Conservation (phyloP, 2,329 filamentous ascomycete genomes). For the Dactylellina haptotyla region DNA sequence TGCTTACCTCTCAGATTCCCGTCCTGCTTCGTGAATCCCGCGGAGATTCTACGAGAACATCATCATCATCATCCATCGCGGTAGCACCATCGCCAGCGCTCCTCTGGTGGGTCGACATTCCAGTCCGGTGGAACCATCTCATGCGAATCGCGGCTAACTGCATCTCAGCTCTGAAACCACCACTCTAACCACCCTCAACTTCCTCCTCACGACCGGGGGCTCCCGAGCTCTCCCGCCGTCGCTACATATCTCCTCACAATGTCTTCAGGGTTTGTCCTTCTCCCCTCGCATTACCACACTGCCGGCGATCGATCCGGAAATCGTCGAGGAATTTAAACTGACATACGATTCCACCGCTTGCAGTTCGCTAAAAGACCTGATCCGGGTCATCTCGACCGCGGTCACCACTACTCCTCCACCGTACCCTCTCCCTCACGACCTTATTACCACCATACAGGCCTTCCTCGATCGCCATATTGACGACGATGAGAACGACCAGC, state of each 20-base stretch:
- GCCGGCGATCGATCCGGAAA: conserved; percentile 20
- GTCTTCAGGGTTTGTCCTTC: conserved; percentile 47
- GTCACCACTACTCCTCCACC: conserved; percentile 62
- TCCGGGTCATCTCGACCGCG: conserved; percentile 63
- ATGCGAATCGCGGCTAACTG: conserved; percentile 27
- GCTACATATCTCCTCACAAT: conserved; percentile 12
- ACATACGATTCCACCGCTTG: conserved; percentile 6
- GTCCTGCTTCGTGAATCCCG: neutral
- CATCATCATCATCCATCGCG: conserved; percentile 13
- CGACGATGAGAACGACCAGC: conserved; percentile 74
- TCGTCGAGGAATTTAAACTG: conserved; percentile 24
- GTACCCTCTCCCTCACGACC: conserved; percentile 73
- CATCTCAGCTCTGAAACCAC: conserved; percentile 27
- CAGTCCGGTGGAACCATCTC: neutral
- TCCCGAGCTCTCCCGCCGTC: conserved; percentile 36
- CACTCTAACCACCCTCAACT: conserved; percentile 10
- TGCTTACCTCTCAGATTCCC: conserved; percentile 11
- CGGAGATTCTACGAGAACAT: conserved; percentile 2
- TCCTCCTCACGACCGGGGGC: conserved; percentile 24
- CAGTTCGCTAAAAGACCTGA: conserved; percentile 65
- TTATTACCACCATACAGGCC: conserved; percentile 70
- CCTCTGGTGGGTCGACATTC: conserved; percentile 27
- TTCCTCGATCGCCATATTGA: conserved; percentile 76
- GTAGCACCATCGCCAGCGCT: neutral
- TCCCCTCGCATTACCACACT: neutral